Evolutionary conservation across 2,329 filamentous ascomycete species (phyloP), one percentile per base, ranked within the genome.

Genomic region (Raffaelea arxii): DNA sequence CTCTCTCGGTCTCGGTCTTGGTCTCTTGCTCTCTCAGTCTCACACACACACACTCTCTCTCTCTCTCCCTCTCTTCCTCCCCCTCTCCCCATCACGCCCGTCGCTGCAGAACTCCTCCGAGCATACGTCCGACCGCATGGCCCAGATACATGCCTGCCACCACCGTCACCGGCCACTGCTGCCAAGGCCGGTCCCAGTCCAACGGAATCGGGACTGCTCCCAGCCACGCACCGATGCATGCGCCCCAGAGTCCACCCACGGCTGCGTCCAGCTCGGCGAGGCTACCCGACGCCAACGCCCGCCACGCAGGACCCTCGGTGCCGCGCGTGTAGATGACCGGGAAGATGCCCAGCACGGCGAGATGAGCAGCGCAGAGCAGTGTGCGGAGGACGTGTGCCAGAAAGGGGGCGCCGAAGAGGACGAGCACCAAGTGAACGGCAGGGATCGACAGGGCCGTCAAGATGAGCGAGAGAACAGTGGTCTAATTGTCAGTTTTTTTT

Each of bases 131-230:
- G 12, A 86, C 54, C 1, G 78, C 71, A 63, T 86, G 89, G 1
- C 92, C 92, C 6, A 78, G 65, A 64, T 94, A 97, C 18, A 85
- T 73, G 3, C 92, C 92, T 2, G 78, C 80, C 4, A 97, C 66
- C 49, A 98, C 85, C 0, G 92, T 98, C 41, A 97, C 83, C 0
- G 92, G 92, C 86, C 91, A 98, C 63, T 84, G 86, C 76, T 98
- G 92, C 92, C 92, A 98, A 56, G 94, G 89, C n/a, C 92, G 81
- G 63, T 98, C 92, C 91, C 91, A 97, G 63, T 98, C 92, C 54
- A 98, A 70, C 2, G 92, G 92, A 56, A 98, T 97, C 0, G 94
- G 92, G 45, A 97, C 80, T 7, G 92, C 92, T 4, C 92, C 92
- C 37, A 95, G 68, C 92, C 92, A 97, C 36, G 87, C 88, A 6